Evolutionary conservation across 805 yeast species (phyloP), one percentile per base, ranked within the genome.

Genomic region (Peterozyma xylosa): DNA sequence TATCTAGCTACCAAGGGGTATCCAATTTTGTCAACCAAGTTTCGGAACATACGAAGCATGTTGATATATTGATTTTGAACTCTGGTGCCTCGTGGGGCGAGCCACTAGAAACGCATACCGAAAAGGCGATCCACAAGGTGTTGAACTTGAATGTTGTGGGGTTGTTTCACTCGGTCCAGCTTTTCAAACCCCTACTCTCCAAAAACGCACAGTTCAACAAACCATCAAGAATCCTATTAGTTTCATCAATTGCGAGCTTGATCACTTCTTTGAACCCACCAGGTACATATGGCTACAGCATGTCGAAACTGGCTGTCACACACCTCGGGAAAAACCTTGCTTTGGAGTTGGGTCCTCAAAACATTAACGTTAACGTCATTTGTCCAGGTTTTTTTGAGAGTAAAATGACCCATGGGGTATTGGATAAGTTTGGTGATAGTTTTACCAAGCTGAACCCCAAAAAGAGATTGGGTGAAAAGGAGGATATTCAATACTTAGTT

Each of bases 31-130:
- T 53, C 39, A 59, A 66, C 5, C 69, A 66, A 34, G 73, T 74
- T 13, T 47, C 58, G 13, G 57, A 62, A 45, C 56, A 55, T 16
- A 72, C 74, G 21, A 58, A 59, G 14, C 66, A 70, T 52, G 69
- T 82, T 33, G 78, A 83, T 58, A 80, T 83, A 48, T 67, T 83
- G 49, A 69, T 81, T 52, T 86, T 89, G 40, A 84, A 83, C 54
- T 90, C 91, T 5, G 91, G 91, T 30, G 88, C 89, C 9, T 63
- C 82, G 11, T 83, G 90, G 90, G 90, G 89, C 15, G 81, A 78
- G 1, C 75, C 75, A 11, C 59, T 84, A 40, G 78, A 68, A 34
- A 62, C 64, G 10, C 89, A 84, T 54, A 78, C 86, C 3, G 77
- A 76, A 29, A 48, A 62, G 3, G 87, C 86, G 1, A 58, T 83